Conservation (phyloP, 2,329 filamentous ascomycete genomes). For the Trichoderma lentiforme region DNA sequence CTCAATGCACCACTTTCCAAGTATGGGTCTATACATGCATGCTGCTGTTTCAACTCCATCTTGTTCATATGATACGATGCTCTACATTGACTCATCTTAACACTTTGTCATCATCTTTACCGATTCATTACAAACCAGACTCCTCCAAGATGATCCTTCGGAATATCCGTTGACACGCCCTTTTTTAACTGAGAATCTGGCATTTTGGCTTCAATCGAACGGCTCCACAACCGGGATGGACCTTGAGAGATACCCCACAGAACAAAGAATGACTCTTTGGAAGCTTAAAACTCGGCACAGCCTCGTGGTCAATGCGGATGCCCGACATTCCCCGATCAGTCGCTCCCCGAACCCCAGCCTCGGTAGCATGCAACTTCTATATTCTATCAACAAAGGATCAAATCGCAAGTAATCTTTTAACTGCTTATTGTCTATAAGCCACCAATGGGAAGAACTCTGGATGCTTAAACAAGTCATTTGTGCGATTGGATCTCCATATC, state of each 20-base stretch:
- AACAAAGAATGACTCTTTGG: neutral
- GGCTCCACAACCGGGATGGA: neutral
- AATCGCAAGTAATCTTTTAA: neutral
- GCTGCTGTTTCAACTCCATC: neutral
- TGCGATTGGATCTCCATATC: neutral
- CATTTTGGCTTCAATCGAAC: neutral
- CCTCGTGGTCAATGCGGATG: neutral
- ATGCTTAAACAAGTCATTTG: neutral
- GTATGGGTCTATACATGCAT: too few relatives aligned
- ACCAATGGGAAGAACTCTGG: neutral
- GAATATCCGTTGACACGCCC: neutral
- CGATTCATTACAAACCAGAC: neutral
- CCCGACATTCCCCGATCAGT: conserved; percentile 11
- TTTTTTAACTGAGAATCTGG: neutral
- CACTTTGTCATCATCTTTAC: neutral
- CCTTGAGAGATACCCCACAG: neutral
- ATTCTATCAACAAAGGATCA: neutral
- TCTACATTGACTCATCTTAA: neutral
- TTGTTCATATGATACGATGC: neutral
- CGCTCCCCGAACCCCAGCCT: neutral
- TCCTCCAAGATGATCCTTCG: neutral
- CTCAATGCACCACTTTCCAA: neutral
- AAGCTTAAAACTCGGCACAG: conserved; percentile 1
- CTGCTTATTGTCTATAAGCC: neutral
- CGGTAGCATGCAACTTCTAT: neutral